phyloP scores from a whole-genome alignment of 2,329 filamentous ascomycete species.

The Ilyonectria destructans region DNA sequence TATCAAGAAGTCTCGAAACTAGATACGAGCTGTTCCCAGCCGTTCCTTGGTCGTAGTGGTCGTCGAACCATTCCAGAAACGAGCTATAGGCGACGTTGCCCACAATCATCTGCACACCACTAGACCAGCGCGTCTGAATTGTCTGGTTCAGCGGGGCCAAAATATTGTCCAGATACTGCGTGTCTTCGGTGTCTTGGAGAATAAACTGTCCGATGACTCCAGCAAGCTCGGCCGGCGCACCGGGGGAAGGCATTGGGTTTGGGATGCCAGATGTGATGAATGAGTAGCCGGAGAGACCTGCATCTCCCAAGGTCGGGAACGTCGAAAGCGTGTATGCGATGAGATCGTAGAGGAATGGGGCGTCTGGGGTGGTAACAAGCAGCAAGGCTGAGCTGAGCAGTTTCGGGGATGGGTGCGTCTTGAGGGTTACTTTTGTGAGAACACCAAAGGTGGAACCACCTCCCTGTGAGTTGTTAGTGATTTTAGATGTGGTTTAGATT shows the following conservation, averaged over 20 bases:
- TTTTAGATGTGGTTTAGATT: neutral
- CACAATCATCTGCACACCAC: constrained; percentile 40
- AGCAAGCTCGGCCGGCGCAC: constrained; percentile 51
- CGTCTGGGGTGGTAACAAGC: constrained; percentile 46
- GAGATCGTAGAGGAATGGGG: constrained; percentile 62
- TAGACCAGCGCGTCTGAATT: constrained; percentile 57
- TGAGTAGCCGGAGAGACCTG: constrained; percentile 68
- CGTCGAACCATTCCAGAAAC: constrained; percentile 58
- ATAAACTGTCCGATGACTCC: constrained; percentile 55
- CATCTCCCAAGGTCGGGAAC: constrained; percentile 64
- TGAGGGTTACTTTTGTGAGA: constrained; percentile 71
- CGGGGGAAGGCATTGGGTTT: constrained; percentile 56
- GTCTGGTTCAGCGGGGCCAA: constrained; percentile 57
- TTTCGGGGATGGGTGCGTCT: constrained; percentile 63
- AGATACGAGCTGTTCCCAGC: constrained; percentile 57
- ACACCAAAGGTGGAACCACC: constrained; percentile 75
- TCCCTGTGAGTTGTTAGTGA: constrained; percentile 56
- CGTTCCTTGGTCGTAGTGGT: constrained; percentile 54
- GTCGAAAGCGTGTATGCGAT: constrained; percentile 63
- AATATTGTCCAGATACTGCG: constrained; percentile 45
- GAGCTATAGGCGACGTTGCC: constrained; percentile 48
- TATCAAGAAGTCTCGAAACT: constrained; percentile 63
- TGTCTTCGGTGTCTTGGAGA: constrained; percentile 56
- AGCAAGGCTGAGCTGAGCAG: constrained; percentile 47
- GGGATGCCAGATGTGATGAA: constrained; percentile 54